Evolutionary conservation across 2,329 filamentous ascomycete genomes (phyloP), one percentile per base, ranked within the genome.

Genomic region (Sarocladium kiliense): DNA sequence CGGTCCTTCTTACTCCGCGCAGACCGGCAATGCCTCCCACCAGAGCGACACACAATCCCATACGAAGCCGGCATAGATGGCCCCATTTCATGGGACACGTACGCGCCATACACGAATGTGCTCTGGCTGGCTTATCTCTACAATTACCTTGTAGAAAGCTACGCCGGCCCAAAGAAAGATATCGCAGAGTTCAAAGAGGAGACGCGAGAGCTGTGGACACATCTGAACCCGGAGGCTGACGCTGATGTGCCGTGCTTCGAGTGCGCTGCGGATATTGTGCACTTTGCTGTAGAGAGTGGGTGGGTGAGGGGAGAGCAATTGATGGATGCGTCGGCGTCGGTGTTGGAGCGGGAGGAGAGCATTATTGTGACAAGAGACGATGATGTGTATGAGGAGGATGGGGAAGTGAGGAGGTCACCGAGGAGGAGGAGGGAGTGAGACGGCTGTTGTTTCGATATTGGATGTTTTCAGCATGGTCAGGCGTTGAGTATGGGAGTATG

Each of bases 121-220:
- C 69, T 87, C 18, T 87, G 84, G 84, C 73, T 87, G 41, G 79
- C 81, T 2, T 86, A 85, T 58, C 69, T 85, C 4, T 84, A 84
- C 61, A 69, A 74, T 34, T 84, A 83, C 65, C 66, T 84, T 55
- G 61, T 71, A 2, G 60, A 58, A 6, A 71, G 77, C 57, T 84
- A 81, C 59, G 58, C 61, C 11, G 80, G 80, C 4, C 69, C 73
- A 9, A 74, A 71, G 60, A 71, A 69, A 56, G 74, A 78, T 19
- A 63, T 83, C 12, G 63, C 62, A 3, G 58, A 60, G 2, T 85
- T 85, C 62, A 72, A 70, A 56, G 68, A 67, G 16, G 66, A 71
- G 41, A 84, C 80, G 1, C 70, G 65, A 54, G 80, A 84, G 65
- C 63, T 86, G 60, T 80, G 78, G 77, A 65, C 62, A 44, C 75